Conservation (phyloP, 306 rosid genomes). For the Carpinus fangiana region DNA sequence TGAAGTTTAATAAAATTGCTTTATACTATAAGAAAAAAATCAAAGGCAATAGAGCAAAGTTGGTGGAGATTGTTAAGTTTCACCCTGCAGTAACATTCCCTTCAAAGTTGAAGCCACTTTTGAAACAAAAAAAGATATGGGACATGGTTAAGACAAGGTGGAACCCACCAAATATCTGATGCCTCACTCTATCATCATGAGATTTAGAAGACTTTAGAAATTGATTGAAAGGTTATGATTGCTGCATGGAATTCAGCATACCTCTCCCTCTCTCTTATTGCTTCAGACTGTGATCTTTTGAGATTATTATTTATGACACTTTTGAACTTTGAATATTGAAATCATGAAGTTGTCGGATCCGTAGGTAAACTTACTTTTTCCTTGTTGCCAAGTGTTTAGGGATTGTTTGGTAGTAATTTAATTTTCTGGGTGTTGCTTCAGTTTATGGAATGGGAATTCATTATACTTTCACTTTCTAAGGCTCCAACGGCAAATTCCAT, state of each 20-base stretch:
- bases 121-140: conserved; percentile 13
- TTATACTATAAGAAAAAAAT: neutral
- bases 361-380: conserved; percentile 13
- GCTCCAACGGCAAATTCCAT: neutral
- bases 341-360: conserved; percentile 52
- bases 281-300: conserved; percentile 40
- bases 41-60: conserved; percentile 16
- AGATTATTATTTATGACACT: conserved; percentile 41
- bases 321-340: conserved; percentile 43
- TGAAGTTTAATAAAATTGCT: neutral
- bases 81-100: conserved; percentile 27
- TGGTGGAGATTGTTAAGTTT: conserved; percentile 55
- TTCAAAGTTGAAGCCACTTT: neutral
- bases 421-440: conserved; percentile 21
- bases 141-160: conserved; percentile 31
- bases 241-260: conserved; percentile 79
- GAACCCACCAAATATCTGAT: conserved; percentile 70
- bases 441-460: neutral
- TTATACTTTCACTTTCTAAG: neutral
- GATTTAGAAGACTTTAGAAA: conserved; percentile 54
- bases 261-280: conserved; percentile 26
- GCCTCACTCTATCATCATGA: conserved; percentile 69
- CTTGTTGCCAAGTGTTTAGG: neutral
- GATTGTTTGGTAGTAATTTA: neutral
- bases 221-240: conserved; percentile 62